A percentile compares a stretch with the other conserved stretches of the same genome.
Conservation (phyloP, 2,329 filamentous ascomycete genomes). For the Aspergillus brunneoviolaceus region DNA sequence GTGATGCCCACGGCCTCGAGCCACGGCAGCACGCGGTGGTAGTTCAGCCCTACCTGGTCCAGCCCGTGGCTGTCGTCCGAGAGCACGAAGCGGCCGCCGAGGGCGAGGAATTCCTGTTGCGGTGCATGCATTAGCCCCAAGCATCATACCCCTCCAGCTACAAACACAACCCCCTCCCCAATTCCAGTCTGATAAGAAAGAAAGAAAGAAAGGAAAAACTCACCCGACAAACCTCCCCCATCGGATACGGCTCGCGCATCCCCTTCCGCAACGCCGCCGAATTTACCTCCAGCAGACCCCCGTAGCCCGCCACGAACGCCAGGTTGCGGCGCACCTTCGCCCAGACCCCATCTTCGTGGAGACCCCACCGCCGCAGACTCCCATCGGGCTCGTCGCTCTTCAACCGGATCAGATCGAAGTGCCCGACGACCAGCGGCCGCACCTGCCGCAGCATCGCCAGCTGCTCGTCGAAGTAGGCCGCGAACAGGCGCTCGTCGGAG, state of each 20-base stretch:
- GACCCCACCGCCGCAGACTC: conserved; percentile 56
- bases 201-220: conserved; percentile 26
- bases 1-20: conserved; percentile 53
- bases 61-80: conserved; percentile 94
- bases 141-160: too few relatives aligned
- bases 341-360: conserved; percentile 62
- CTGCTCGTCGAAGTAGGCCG: conserved; percentile 86
- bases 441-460: conserved; percentile 73
- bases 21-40: conserved; percentile 67
- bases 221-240: conserved; percentile 68
- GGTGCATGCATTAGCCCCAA: background rate
- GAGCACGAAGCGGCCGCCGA: conserved; percentile 80
- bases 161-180: too few relatives aligned
- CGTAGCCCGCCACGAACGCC: conserved; percentile 66
- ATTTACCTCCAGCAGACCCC: conserved; percentile 86
- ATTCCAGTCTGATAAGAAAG: background rate
- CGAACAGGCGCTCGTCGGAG: conserved; percentile 71
- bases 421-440: conserved; percentile 76
- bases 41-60: conserved; percentile 85
- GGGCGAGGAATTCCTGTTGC: conserved; percentile 64
- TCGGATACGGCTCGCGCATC: conserved; percentile 85
- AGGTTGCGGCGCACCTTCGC: conserved; percentile 71
- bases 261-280: conserved; percentile 85
- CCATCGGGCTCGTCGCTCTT: conserved; percentile 68
- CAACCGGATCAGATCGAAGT: conserved; percentile 89